These are phyloP conservation scores for Spongospora subterranea DNA, from an alignment of 208 protist genomes.

Conservation along the genomic window DNA sequence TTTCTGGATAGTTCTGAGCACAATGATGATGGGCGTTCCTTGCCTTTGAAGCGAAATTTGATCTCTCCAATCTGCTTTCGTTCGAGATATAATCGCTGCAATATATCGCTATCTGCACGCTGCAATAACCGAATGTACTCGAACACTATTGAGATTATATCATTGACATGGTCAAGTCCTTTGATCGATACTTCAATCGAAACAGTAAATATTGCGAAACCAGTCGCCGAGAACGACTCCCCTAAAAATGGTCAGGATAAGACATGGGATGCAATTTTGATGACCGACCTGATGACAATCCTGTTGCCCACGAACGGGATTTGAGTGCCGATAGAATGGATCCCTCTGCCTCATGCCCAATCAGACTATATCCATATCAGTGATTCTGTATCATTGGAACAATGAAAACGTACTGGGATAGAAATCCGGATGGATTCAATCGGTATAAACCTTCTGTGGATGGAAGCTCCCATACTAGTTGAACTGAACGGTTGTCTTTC, in stretches of 20 bases:
- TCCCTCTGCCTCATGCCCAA: constrained; percentile 69
- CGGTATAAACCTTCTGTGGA: background rate
- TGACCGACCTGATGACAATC: constrained; percentile 57
- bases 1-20: background rate
- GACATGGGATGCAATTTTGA: background rate
- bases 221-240: background rate
- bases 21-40: background rate
- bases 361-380: constrained; percentile 55
- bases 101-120: background rate
- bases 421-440: background rate
- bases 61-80: background rate
- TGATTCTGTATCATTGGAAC: background rate
- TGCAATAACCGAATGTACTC: constrained; percentile 52
- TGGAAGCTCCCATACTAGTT: constrained; percentile 4
- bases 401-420: constrained; percentile 27
- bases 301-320: constrained; percentile 60
- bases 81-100: constrained; percentile 2
- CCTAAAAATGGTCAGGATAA: background rate
- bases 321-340: constrained; percentile 64
- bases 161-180: constrained; percentile 7
- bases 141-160: constrained; percentile 32
- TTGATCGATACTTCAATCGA: constrained; percentile 51
- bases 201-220: constrained; percentile 55
- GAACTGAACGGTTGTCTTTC: background rate
- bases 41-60: constrained; percentile 54